Evolutionary conservation across 2,329 filamentous ascomycete species (phyloP).

Genomic region (Hortaea sp.): DNA sequence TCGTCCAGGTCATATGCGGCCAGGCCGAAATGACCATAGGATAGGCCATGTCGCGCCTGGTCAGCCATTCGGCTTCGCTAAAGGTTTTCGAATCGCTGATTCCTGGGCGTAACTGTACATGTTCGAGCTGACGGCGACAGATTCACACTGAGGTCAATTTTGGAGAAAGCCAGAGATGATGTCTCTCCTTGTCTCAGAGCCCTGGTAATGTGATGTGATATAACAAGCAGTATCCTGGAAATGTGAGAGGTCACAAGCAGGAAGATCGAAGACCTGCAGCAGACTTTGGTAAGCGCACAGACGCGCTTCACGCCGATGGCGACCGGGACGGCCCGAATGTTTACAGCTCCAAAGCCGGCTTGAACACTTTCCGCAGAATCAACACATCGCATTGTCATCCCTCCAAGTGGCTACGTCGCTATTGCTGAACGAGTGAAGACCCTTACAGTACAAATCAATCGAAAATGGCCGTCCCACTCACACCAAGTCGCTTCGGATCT

Average conservation of each 20-base stretch:
- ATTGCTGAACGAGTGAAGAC: background rate
- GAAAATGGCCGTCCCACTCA: slow-evolving; percentile 14
- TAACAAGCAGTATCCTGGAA: too few species aligned
- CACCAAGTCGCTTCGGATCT: slow-evolving; percentile 54
- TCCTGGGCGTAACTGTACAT: slow-evolving; percentile 8
- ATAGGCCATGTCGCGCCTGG: slow-evolving; percentile 36
- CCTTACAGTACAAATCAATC: background rate
- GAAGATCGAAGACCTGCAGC: too few species aligned
- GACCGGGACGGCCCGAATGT: background rate
- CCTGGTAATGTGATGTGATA: too few species aligned
- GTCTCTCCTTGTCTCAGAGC: too few species aligned
- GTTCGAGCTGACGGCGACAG: slow-evolving; percentile 3
- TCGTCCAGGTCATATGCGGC: slow-evolving; percentile 39
- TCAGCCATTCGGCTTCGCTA: slow-evolving; percentile 49
- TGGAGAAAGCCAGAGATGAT: too few species aligned
- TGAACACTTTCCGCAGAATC: too few species aligned
- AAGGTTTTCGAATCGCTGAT: slow-evolving; percentile 3
- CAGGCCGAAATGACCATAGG: slow-evolving; percentile 45
- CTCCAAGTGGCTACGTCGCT: too few species aligned
- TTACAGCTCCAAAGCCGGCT: background rate
- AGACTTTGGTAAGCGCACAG: background rate
- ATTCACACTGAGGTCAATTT: too few species aligned
- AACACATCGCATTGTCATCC: too few species aligned
- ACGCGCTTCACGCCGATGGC: background rate
- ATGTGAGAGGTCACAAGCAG: too few species aligned